These are phyloP conservation scores for Cyphellophora europaea DNA, from an alignment of 2,329 filamentous ascomycete genomes.

Conservation along the genomic window DNA sequence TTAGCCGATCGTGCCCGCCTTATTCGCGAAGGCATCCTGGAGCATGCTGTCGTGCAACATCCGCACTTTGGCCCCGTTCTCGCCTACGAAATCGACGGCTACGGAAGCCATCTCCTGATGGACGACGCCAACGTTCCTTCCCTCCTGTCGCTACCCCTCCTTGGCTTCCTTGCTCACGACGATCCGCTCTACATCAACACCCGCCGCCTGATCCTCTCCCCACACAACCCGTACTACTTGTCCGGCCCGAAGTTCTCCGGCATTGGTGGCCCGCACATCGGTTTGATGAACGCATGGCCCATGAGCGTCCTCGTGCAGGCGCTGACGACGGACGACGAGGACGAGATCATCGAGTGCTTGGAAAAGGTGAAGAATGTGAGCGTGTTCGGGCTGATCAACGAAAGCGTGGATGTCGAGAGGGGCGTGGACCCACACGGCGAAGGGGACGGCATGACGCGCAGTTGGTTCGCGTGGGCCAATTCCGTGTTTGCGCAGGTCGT, in stretches of 20 bases:
- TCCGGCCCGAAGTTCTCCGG: constrained; percentile 68
- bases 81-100: constrained; percentile 57
- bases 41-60: constrained; percentile 61
- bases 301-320: constrained; percentile 91
- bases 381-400: constrained; percentile 73
- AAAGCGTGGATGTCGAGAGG: constrained; percentile 78
- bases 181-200: constrained; percentile 81
- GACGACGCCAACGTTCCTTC: constrained; percentile 59
- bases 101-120: constrained; percentile 53
- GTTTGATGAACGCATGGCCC: constrained; percentile 86
- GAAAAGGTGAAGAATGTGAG: constrained; percentile 66
- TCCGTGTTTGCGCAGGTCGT: constrained; percentile 92
- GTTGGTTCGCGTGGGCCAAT: constrained; percentile 98
- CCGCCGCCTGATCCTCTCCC: constrained; percentile 67
- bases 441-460: constrained; percentile 63
- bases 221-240: constrained; percentile 80
- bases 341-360: constrained; percentile 68
- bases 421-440: constrained; percentile 7
- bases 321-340: constrained; percentile 75
- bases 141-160: constrained; percentile 46
- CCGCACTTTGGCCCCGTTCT: constrained; percentile 49
- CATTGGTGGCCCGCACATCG: constrained; percentile 76
- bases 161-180: constrained; percentile 44
- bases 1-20: constrained; percentile 49
- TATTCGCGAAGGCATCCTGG: constrained; percentile 70